phyloP scores from a whole-genome alignment of 2,329 filamentous ascomycete species.

The Nannizziopsis barbatae region DNA sequence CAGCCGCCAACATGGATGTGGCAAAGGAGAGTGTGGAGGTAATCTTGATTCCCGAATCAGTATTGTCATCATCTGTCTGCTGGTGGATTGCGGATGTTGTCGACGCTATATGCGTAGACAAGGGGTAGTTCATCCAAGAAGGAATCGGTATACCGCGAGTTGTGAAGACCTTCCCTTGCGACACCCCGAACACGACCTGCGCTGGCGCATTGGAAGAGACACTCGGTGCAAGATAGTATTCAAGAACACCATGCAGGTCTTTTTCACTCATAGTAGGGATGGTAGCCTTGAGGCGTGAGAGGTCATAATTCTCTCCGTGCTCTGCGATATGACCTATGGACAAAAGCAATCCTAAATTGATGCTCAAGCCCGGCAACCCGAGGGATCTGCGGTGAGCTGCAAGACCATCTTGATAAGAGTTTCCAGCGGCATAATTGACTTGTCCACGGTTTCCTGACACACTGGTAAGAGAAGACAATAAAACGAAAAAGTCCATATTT shows the following conservation, averaged over 20 bases:
- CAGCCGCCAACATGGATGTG: not conserved
- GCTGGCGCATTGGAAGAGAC: conserved; percentile 3
- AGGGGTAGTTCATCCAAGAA: conserved; percentile 20
- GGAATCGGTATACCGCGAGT: conserved; percentile 14
- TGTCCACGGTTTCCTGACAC: conserved; percentile 23
- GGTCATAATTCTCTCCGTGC: not conserved
- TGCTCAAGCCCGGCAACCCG: not conserved
- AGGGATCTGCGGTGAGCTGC: conserved; percentile 1
- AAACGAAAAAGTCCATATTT: conserved; percentile 35
- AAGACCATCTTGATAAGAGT: conserved; percentile 26
- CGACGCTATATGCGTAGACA: conserved; percentile 17
- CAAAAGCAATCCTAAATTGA: conserved; percentile 6
- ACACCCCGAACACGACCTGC: conserved; percentile 7
- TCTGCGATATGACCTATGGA: conserved; percentile 10
- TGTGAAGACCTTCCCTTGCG: conserved; percentile 2
- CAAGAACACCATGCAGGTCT: conserved; percentile 12
- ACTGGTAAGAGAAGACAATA: conserved; percentile 29
- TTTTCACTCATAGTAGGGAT: conserved; percentile 3
- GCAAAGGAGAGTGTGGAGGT: conserved; percentile 1
- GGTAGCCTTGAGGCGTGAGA: not conserved
- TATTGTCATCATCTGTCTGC: not conserved
- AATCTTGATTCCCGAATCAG: conserved; percentile 7
- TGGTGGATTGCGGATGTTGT: not conserved
- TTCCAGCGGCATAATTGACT: conserved; percentile 29
- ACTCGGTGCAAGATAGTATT: conserved; percentile 15